Conservation (phyloP, 495 filamentous ascomycete species). For the Hypoxylon crocopeplum region DNA sequence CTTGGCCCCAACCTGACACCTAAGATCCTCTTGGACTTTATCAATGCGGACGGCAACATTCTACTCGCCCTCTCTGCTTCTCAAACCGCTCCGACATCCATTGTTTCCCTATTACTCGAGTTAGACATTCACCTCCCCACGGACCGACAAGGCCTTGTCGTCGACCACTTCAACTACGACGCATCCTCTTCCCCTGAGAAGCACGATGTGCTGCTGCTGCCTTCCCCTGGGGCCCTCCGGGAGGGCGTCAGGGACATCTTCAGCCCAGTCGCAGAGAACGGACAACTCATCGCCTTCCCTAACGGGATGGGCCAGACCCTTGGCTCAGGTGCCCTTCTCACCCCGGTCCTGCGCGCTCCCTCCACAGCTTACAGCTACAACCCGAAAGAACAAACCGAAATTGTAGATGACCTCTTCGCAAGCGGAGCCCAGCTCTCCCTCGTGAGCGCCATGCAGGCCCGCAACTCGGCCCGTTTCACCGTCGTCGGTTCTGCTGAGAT, state of each 20-base stretch:
- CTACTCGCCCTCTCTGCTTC: constrained; percentile 84
- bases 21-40: constrained; percentile 85
- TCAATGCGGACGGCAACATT: constrained; percentile 91
- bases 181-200: constrained; percentile 73
- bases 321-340: constrained; percentile 75
- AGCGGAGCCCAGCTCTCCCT: constrained; percentile 82
- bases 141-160: constrained; percentile 80
- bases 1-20: constrained; percentile 88
- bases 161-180: constrained; percentile 97
- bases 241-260: constrained; percentile 82
- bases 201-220: constrained; percentile 87
- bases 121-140: constrained; percentile 87
- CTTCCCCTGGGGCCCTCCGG: constrained; percentile 65
- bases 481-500: constrained; percentile 86
- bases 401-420: constrained; percentile 77
- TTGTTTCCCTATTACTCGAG: constrained; percentile 87
- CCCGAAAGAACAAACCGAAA: constrained; percentile 81
- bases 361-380: constrained; percentile 91
- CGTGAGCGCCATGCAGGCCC: constrained; percentile 83
- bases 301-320: constrained; percentile 80
- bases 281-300: constrained; percentile 75
- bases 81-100: constrained; percentile 72
- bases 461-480: constrained; percentile 90
- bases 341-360: constrained; percentile 81
- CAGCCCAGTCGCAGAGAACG: constrained; percentile 59